These are phyloP conservation scores for Postia placenta DNA, from an alignment of 768 basidiomycete species.

Conservation along the genomic window DNA sequence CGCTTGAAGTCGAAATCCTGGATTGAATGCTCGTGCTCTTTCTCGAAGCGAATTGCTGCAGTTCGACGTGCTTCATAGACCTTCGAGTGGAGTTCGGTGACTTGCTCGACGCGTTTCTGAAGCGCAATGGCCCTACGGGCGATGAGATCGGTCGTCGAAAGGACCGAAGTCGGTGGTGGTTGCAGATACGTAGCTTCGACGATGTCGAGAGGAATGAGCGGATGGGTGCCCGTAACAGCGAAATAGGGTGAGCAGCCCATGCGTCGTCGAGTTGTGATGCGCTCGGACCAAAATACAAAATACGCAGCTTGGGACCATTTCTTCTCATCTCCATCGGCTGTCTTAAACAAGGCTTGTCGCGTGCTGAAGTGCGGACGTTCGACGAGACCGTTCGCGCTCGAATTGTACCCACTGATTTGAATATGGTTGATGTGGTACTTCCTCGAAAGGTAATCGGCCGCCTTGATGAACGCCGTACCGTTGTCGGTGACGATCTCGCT, in stretches of 20 bases:
- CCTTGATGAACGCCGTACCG: slow-evolving; percentile 23
- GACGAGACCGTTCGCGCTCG: slow-evolving; percentile 18
- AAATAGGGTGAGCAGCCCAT: slow-evolving; percentile 28
- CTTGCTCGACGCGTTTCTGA: slow-evolving; percentile 11
- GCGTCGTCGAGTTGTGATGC: slow-evolving; percentile 21
- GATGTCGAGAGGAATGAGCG: slow-evolving; percentile 18
- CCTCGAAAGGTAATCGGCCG: slow-evolving; percentile 17
- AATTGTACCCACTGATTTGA: slow-evolving; percentile 19
- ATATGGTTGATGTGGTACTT: slow-evolving; percentile 33
- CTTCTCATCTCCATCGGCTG: slow-evolving; percentile 9
- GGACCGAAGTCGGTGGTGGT: slow-evolving; percentile 4
- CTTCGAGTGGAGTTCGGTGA: slow-evolving; percentile 2
- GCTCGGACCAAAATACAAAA: slow-evolving; percentile 32
- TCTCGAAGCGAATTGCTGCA: slow-evolving; percentile 11
- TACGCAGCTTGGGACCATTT: slow-evolving; percentile 19
- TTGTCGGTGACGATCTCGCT: slow-evolving; percentile 38
- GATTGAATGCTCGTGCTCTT: slow-evolving; percentile 13
- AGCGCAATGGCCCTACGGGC: slow-evolving; percentile 5
- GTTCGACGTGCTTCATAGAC: slow-evolving; percentile 6
- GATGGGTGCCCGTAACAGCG: slow-evolving; percentile 13
- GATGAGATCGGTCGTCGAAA: slow-evolving; percentile 14
- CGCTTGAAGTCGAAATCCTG: slow-evolving; percentile 21
- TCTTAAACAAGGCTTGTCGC: slow-evolving; percentile 17
- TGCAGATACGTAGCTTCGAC: slow-evolving; percentile 13
- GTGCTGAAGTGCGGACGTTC: slow-evolving; percentile 17